A percentile compares a stretch with the other conserved stretches of the same genome.
These are phyloP conservation scores for Penicillium sp. DNA, from an alignment of 2,329 filamentous ascomycete genomes.

Conservation along the genomic window DNA sequence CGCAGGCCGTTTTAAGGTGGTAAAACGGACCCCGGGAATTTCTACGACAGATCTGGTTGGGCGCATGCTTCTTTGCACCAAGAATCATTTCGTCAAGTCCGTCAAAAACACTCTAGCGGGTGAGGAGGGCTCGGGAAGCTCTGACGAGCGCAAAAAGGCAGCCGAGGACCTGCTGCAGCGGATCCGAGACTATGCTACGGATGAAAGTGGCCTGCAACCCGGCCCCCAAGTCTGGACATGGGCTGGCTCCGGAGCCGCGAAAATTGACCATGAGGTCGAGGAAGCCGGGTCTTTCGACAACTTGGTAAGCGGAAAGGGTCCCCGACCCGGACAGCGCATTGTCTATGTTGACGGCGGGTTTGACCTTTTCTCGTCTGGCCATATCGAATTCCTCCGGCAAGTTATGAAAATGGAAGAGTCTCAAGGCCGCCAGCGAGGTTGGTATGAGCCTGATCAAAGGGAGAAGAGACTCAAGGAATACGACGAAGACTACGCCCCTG, in stretches of 20 bases:
- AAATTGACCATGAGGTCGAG: conserved; percentile 42
- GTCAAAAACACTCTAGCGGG: conserved; percentile 65
- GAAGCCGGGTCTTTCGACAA: conserved; percentile 62
- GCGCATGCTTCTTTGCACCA: conserved; percentile 94
- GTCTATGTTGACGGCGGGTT: conserved; percentile 97
- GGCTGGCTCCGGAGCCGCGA: conserved; percentile 44
- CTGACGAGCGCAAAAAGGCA: conserved; percentile 59
- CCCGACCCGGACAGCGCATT: conserved; percentile 71
- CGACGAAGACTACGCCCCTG: conserved; percentile 71
- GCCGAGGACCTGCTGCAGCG: conserved; percentile 68
- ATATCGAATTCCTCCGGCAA: conserved; percentile 85
- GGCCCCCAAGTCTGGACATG: conserved; percentile 85
- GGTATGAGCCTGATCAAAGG: conserved; percentile 64
- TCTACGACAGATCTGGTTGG: conserved; percentile 98
- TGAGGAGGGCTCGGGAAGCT: conserved; percentile 64
- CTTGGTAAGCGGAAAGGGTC: conserved; percentile 65
- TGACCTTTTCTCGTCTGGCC: conserved; percentile 91
- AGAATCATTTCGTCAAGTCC: conserved; percentile 83
- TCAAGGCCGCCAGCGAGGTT: conserved; percentile 62
- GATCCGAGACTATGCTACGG: conserved; percentile 80
- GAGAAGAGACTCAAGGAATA: conserved; percentile 57
- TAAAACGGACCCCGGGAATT: conserved; percentile 92
- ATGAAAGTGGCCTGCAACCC: conserved; percentile 70
- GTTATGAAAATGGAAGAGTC: conserved; percentile 70
- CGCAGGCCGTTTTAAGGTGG: conserved; percentile 88